Percentiles rank a stretch among this genome's conserved stretches.
Conservation (phyloP, 129 eudicot genomes). For the Chrysanthemum seticuspe region DNA sequence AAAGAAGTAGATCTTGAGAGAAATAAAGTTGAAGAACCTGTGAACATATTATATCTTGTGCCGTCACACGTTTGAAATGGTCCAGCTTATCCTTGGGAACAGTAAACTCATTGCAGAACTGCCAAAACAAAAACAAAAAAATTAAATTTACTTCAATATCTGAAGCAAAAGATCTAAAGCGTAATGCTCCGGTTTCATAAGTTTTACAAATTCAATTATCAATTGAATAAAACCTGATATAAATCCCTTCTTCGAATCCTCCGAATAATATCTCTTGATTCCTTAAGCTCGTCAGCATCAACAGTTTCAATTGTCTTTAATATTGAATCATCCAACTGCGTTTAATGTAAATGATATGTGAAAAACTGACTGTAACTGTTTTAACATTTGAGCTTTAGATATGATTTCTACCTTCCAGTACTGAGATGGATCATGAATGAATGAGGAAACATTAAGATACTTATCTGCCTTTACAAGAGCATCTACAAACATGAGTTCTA, state of each 20-base stretch:
- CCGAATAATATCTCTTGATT: conserved; percentile 67
- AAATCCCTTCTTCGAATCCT: conserved; percentile 79
- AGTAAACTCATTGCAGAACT: conserved; percentile 91
- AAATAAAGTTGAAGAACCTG: conserved; percentile 49
- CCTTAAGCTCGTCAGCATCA: conserved; percentile 58
- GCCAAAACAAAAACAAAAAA: conserved; percentile 13
- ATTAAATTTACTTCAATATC: neutral
- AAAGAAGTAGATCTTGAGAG: neutral
- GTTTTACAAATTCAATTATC: neutral
- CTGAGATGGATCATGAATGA: conserved; percentile 65
- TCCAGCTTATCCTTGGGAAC: conserved; percentile 88
- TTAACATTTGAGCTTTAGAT: neutral
- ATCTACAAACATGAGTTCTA: conserved; percentile 89
- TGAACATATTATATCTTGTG: conserved; percentile 80
- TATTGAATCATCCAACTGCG: conserved; percentile 89
- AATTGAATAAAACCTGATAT: conserved; percentile 56
- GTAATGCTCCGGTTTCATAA: neutral
- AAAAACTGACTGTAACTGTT: neutral
- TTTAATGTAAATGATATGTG: conserved; percentile 6
- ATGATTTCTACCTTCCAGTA: conserved; percentile 76
- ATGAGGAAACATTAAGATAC: conserved; percentile 44
- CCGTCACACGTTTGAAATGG: conserved; percentile 54
- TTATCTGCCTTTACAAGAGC: conserved; percentile 72
- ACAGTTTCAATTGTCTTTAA: conserved; percentile 67
- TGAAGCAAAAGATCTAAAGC: conserved; percentile 1